Evolutionary conservation across 139 green algal genomes (phyloP).

Genomic region (Deuterostichococcus epilithicus): DNA sequence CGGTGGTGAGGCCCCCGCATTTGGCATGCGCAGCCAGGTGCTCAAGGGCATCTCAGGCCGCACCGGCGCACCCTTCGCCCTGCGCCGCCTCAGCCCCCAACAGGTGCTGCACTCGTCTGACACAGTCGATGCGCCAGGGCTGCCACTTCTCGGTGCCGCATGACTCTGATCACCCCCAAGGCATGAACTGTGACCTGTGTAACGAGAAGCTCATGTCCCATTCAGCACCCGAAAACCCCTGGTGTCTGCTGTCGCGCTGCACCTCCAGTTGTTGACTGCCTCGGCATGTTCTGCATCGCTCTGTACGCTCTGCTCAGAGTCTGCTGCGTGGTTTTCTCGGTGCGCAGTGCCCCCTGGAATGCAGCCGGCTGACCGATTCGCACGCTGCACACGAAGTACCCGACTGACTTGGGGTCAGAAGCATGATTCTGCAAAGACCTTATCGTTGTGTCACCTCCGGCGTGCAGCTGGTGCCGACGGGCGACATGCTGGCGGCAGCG

Average conservation of each 20-base stretch:
- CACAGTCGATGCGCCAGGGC: neutral
- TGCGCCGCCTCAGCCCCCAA: slow-evolving; percentile 68
- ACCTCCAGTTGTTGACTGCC: no score
- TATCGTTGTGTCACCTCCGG: neutral
- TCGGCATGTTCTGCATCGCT: no score
- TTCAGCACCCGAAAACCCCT: neutral
- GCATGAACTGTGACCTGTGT: neutral
- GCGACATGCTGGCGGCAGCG: slow-evolving; percentile 59
- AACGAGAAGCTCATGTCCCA: neutral
- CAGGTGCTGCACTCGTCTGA: slow-evolving; percentile 44
- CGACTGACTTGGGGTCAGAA: neutral
- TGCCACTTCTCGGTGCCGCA: no score
- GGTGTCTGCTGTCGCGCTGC: no score
- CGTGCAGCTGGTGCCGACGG: slow-evolving; percentile 49
- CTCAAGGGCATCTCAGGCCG: slow-evolving; percentile 65
- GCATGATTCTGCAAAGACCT: neutral
- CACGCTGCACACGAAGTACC: no score
- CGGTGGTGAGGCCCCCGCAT: slow-evolving; percentile 24
- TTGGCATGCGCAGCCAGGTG: slow-evolving; percentile 58
- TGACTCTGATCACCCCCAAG: neutral
- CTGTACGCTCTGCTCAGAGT: no score
- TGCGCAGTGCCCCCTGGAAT: neutral
- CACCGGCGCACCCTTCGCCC: slow-evolving; percentile 67
- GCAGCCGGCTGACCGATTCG: no score
- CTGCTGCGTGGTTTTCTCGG: neutral